Conservation (phyloP, 1,284 basidiomycete species). For the Puccinia coronata region DNA sequence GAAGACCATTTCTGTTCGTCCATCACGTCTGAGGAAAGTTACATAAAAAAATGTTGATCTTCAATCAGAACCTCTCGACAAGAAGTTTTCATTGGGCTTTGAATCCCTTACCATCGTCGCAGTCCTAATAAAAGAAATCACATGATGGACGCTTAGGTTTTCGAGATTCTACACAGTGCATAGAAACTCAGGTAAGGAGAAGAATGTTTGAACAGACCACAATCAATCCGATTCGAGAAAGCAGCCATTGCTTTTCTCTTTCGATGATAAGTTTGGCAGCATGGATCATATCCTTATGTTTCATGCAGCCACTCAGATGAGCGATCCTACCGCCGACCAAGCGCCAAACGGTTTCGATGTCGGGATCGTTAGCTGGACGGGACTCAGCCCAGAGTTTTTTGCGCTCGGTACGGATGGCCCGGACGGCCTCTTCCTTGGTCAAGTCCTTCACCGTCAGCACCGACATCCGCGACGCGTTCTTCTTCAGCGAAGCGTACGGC, state of each 20-base stretch:
- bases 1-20: constrained; percentile 50
- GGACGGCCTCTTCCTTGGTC: constrained; percentile 34
- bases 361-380: constrained; percentile 15
- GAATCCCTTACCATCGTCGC: constrained; percentile 43
- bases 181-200: not conserved
- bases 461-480: constrained; percentile 42
- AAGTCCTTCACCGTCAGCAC: constrained; percentile 42
- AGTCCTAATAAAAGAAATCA: constrained; percentile 34
- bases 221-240: constrained; percentile 48
- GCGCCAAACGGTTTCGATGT: constrained; percentile 27
- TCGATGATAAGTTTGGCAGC: constrained; percentile 41
- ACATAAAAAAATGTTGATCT: not conserved
- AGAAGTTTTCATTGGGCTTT: not conserved
- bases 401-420: constrained; percentile 36
- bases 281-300: constrained; percentile 48
- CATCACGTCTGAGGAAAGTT: constrained; percentile 39
- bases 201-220: constrained; percentile 22
- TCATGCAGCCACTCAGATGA: constrained; percentile 44
- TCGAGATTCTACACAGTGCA: not conserved
- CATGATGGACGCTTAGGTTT: not conserved
- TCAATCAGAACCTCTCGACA: not conserved
- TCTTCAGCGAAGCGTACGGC: constrained; percentile 36
- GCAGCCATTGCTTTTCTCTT: constrained; percentile 46
- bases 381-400: constrained; percentile 40
- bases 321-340: constrained; percentile 42